phyloP scores from a whole-genome alignment of 805 yeast species.

The Ogataea chonburiensis region DNA sequence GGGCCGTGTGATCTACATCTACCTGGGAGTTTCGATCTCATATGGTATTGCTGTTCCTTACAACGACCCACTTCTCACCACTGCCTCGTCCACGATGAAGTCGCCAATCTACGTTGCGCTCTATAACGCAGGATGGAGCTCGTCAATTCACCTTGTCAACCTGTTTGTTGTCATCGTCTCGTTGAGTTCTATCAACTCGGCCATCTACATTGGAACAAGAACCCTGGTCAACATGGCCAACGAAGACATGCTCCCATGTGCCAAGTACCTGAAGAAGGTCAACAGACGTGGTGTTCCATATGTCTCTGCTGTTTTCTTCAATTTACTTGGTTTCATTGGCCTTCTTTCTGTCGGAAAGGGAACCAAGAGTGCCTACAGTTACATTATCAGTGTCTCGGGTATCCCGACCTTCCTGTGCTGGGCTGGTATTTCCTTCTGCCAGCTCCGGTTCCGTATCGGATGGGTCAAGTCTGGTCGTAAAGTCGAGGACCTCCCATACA shows the following conservation, averaged over 20 bases:
- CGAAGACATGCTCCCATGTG: conserved; percentile 43
- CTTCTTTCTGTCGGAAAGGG: conserved; percentile 58
- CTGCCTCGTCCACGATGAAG: conserved; percentile 40
- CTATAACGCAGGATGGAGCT: conserved; percentile 49
- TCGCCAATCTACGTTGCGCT: conserved; percentile 51
- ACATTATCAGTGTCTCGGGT: conserved; percentile 62
- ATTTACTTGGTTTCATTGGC: conserved; percentile 54
- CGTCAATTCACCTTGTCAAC: conserved; percentile 52
- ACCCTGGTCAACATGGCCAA: conserved; percentile 63
- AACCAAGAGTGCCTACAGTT: conserved; percentile 57
- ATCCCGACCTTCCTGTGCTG: conserved; percentile 69
- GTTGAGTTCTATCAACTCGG: conserved; percentile 66
- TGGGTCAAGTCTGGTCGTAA: conserved; percentile 43
- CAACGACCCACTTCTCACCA: conserved; percentile 46
- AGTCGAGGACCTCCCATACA: conserved; percentile 51
- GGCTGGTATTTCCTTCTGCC: conserved; percentile 58
- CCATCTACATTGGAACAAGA: conserved; percentile 68
- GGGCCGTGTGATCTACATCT: conserved; percentile 52
- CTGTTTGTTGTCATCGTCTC: conserved; percentile 64
- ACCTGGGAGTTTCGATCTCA: conserved; percentile 51
- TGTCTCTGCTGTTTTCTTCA: conserved; percentile 54
- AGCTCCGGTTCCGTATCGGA: conserved; percentile 55
- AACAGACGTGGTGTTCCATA: conserved; percentile 65
- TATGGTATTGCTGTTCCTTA: conserved; percentile 62
- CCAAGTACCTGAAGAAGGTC: conserved; percentile 47